Conservation (phyloP, 192 early-diverging fungal genomes). For the Tieghemiomyces parasiticus region DNA sequence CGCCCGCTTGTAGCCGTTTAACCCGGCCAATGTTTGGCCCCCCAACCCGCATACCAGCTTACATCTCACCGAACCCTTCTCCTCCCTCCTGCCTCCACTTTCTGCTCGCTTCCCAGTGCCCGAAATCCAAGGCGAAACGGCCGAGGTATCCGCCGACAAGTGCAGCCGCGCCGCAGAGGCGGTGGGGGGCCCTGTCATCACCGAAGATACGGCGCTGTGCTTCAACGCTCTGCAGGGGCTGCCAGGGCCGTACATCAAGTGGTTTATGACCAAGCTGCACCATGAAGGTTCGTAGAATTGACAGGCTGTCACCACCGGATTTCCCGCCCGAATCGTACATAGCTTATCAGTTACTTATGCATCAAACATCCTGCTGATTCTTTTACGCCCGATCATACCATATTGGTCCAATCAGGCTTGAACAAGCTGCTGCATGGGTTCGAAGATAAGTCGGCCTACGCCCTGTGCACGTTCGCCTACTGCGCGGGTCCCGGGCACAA, state of each 20-base stretch:
- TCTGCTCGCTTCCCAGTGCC: too few relatives aligned
- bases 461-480: conserved; percentile 84
- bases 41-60: too few relatives aligned
- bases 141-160: conserved; percentile 66
- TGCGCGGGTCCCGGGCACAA: conserved; percentile 66
- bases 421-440: conserved; percentile 76
- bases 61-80: too few relatives aligned
- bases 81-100: too few relatives aligned
- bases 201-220: conserved; percentile 88
- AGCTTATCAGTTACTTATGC: too few relatives aligned
- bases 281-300: conserved; percentile 31
- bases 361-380: too few relatives aligned
- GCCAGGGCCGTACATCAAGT: conserved; percentile 86
- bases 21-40: too few relatives aligned
- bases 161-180: conserved; percentile 54
- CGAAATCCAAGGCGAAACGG: conserved; percentile 82
- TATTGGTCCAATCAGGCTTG: too few relatives aligned
- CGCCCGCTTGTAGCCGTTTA: too few relatives aligned
- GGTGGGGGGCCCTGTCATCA: conserved; percentile 59
- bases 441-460: conserved; percentile 76
- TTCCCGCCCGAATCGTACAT: too few relatives aligned
- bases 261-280: conserved; percentile 76
- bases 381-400: too few relatives aligned
- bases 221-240: conserved; percentile 89
- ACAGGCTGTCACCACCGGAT: too few relatives aligned